Percentiles rank a stretch among this genome's conserved stretches.
Conservation (phyloP, 1,284 basidiomycete species). For the Coniophora puteana region DNA sequence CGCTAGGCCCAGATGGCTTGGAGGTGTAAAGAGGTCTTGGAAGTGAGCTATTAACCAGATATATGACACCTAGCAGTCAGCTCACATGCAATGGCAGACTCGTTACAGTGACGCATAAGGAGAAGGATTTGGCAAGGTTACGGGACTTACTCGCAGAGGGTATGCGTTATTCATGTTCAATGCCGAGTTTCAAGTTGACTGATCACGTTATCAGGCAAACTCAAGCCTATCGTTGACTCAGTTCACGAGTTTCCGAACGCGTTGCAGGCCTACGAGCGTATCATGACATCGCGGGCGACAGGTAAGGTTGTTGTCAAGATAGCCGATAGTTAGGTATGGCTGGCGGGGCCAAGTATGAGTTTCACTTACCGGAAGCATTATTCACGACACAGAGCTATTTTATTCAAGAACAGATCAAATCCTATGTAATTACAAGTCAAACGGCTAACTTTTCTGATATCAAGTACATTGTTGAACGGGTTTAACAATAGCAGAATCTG, state of each 20-base stretch:
- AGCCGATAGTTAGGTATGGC: conserved; percentile 21
- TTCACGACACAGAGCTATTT: no score
- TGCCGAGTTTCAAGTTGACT: background rate
- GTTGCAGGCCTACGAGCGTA: conserved; percentile 54
- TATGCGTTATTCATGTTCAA: conserved; percentile 18
- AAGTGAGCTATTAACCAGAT: no score
- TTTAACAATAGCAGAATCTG: no score
- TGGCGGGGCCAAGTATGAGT: no score
- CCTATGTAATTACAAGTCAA: no score
- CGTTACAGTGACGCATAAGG: conserved; percentile 27
- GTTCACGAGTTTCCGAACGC: conserved; percentile 55
- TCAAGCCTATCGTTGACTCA: conserved; percentile 61
- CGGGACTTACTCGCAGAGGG: conserved; percentile 40
- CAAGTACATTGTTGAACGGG: no score
- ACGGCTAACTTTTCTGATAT: no score
- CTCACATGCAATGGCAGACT: conserved; percentile 18
- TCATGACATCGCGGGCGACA: conserved; percentile 51
- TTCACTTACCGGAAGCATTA: no score
- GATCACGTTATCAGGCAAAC: conserved; percentile 33
- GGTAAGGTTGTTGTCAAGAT: conserved; percentile 64
- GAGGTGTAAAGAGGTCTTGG: conserved; percentile 42
- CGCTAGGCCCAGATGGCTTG: conserved; percentile 39
- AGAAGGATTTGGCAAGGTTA: conserved; percentile 33
- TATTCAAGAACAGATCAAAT: no score
- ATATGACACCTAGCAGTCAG: no score